A percentile compares a stretch with the other conserved stretches of the same genome.
phyloP scores from a whole-genome alignment of 805 yeast genomes.

The Ogataea nitratoaversa region DNA sequence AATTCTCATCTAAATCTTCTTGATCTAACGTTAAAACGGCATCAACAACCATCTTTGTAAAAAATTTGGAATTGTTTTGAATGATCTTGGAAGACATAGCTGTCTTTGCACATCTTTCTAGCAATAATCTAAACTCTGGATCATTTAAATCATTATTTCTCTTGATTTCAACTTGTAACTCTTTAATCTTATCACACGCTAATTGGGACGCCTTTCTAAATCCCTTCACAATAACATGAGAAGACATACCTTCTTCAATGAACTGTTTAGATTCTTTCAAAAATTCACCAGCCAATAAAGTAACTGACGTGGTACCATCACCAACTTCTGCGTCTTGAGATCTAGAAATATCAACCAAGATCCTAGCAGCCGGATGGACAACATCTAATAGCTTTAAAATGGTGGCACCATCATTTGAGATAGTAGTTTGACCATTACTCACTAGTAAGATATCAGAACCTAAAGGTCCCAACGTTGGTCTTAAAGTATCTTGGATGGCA shows the following conservation, averaged over 20 bases:
- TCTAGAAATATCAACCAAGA: constrained; percentile 88
- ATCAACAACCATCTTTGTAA: constrained; percentile 95
- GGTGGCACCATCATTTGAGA: constrained; percentile 98
- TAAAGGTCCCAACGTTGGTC: constrained; percentile 93
- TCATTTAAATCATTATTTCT: constrained; percentile 41
- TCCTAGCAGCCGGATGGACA: constrained; percentile 98
- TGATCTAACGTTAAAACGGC: constrained; percentile 87
- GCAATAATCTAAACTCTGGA: constrained; percentile 63
- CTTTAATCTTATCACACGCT: constrained; percentile 69
- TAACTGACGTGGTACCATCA: constrained; percentile 96
- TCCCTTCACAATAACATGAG: constrained; percentile 85
- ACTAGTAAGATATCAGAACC: constrained; percentile 95
- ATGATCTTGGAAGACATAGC: constrained; percentile 97
- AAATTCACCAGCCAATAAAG: constrained; percentile 90
- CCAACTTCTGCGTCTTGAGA: constrained; percentile 99
- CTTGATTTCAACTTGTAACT: constrained; percentile 65
- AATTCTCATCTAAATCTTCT: constrained; percentile 77
- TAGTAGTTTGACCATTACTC: constrained; percentile 81
- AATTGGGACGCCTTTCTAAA: constrained; percentile 75
- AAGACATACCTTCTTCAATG: constrained; percentile 93
- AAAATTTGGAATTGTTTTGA: constrained; percentile 79
- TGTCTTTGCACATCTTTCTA: constrained; percentile 91
- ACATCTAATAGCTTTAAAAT: constrained; percentile 87
- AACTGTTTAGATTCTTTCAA: constrained; percentile 85
- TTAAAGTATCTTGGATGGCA: constrained; percentile 93